Evolutionary conservation across 495 filamentous ascomycete species (phyloP), one percentile per base, ranked within the genome.

Genomic region (Entonaema liquescens): DNA sequence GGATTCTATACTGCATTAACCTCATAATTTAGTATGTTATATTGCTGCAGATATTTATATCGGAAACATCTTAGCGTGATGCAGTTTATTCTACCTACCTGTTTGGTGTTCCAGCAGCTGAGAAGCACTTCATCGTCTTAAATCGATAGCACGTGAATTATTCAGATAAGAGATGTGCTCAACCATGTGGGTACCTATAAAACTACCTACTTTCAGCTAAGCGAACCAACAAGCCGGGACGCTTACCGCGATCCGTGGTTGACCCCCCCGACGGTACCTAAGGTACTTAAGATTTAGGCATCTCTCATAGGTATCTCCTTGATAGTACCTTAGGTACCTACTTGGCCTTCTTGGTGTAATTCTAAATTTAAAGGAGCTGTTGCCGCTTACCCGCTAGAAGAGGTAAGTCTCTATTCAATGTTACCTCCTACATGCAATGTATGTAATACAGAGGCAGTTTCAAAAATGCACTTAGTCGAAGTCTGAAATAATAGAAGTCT

Each of bases 321-420:
- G 5, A 17, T n/a, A 52, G 49, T 52, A 25, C n/a, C n/a, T n/a
- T n/a, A n/a, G n/a, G n/a, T n/a, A n/a, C 9, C 44, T 35, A 25
- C 62, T 60, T 59, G 47, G 64, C 55, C 57, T 53, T 54, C 47
- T 64, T 69, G 54, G 54, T 69, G 57, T 50, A 53, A 53, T 53
- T 29, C 49, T 53, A 29, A 59, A 49, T 62, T 62, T 36, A 62
- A 50, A 26, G 33, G 25, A 35, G 44, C 9, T 57, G 40, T 35
- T 71, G 62, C 68, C 68, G 68, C 63, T 71, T 71, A 71, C 40
- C 68, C 63, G 68, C 59, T 55, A 12, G 29, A 35, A 35, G 62
- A 1, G 9, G 47, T 4, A 29, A 40, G 13, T 26, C 8, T 0
- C 17, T 52, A 53, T 12, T 28, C 29, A 53, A 29, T 53, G 11